Percentiles rank a stretch among this genome's conserved stretches.
Evolutionary conservation across 192 early-diverging fungal genomes (phyloP).

Genomic region (Backusella parvicylindrica): DNA sequence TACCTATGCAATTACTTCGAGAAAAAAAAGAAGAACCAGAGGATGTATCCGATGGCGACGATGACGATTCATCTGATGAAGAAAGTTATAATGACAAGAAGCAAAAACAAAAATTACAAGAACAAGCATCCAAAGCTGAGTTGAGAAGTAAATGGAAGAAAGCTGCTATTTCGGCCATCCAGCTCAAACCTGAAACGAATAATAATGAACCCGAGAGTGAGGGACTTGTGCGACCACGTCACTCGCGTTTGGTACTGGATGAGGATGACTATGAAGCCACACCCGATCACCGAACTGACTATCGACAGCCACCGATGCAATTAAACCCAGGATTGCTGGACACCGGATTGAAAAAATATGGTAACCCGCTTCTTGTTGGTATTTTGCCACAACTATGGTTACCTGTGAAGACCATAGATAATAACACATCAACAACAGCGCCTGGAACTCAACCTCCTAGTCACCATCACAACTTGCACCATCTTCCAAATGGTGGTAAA

Average conservation of each 20-base stretch:
- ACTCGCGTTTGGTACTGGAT: constrained; percentile 31
- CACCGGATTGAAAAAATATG: constrained; percentile 59
- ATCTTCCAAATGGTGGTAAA: not conserved
- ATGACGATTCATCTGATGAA: not conserved
- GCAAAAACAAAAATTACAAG: no score
- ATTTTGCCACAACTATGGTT: constrained; percentile 68
- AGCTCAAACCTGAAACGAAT: not conserved
- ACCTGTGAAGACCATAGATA: constrained; percentile 41
- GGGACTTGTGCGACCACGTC: not conserved
- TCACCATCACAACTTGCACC: not conserved
- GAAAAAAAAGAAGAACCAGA: constrained; percentile 3
- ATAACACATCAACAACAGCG: not conserved
- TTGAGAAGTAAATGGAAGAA: not conserved
- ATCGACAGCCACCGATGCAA: constrained; percentile 64
- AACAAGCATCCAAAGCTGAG: no score
- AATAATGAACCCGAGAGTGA: not conserved
- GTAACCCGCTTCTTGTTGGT: constrained; percentile 60
- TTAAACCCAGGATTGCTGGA: constrained; percentile 65
- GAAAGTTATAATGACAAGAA: not conserved
- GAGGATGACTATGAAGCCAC: constrained; percentile 58
- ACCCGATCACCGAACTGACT: constrained; percentile 65
- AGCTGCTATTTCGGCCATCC: not conserved
- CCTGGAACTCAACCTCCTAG: not conserved
- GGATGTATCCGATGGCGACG: not conserved
- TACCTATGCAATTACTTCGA: constrained; percentile 29